Base-by-base conservation (phyloP, 352 stramenopile genomes). In the Pythium diclinum region DNA sequence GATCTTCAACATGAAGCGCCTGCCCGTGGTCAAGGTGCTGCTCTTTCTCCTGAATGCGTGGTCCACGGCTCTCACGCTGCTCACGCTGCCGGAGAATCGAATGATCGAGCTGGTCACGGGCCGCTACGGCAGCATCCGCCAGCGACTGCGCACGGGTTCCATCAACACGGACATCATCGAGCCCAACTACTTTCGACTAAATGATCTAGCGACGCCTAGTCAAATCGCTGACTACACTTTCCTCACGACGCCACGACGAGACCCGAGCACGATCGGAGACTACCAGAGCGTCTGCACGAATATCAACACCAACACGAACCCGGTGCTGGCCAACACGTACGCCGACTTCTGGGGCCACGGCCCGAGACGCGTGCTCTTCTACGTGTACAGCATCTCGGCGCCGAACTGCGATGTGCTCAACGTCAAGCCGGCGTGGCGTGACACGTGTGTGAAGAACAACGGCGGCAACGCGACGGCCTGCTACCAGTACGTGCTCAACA, bases 401-500 rank as follows among this genome's bases (percentile, higher is more conserved):
- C 72, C 69, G 0, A 52, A 56, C 11, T 79, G 72, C 56, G 25
- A 56, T 25, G 49, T 56, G 2, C 49, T 56, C 49, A 56, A n/a
- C 11, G 49, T 56, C 3, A 56, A 55, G 0, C 58, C 19, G 42
- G 34, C 9, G 8, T 36, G 30, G 40, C 17, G 28, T 5, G 66
- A 76, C 32, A 66, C 71, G n/a, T 87, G 78, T 38, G 30, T 81
- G 25, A 21, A 16, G 11, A 48, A 28, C 19, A n/a, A 73, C 42
- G 32, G 33, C 10, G 56, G n/a, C 16, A 83, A 86, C 58, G 68
- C 65, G 6, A 71, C 71, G 3, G 51, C 52, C 6, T 86, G 75
- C 21, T 67, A 86, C 28, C 60, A 69, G 23, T 78, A 82, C 52
- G 79, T 88, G 11, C 58, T 83, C 14, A 62, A 81, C 52, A 70